These are phyloP conservation scores for Penicillium nucicola DNA, from an alignment of 495 filamentous ascomycete genomes.

Conservation along the genomic window DNA sequence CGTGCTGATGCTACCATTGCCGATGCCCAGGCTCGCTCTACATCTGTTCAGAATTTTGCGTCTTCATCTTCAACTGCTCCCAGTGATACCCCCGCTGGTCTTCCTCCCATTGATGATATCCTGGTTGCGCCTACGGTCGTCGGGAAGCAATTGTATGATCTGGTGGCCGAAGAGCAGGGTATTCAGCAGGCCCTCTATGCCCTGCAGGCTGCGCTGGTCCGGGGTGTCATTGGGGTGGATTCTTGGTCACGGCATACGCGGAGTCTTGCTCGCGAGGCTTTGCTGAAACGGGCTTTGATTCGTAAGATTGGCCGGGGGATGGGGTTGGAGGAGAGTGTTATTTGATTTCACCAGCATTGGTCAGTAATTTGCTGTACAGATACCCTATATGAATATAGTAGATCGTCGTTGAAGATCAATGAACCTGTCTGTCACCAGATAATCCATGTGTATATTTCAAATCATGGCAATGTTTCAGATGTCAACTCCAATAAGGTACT, in stretches of 20 bases:
- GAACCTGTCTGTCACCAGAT: no score
- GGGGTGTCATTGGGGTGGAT: conserved; percentile 72
- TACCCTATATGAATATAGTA: conserved; percentile 8
- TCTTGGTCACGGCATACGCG: conserved; percentile 83
- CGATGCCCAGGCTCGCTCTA: conserved; percentile 48
- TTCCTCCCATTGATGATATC: conserved; percentile 78
- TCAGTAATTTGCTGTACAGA: conserved; percentile 2
- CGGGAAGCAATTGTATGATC: conserved; percentile 83
- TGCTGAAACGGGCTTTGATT: conserved; percentile 82
- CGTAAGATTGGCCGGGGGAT: conserved; percentile 86
- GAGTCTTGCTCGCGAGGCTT: conserved; percentile 81
- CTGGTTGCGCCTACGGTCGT: conserved; percentile 93
- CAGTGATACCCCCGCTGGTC: conserved; percentile 27
- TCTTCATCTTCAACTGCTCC: conserved; percentile 8
- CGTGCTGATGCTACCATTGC: conserved; percentile 79
- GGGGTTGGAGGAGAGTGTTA: conserved; percentile 52
- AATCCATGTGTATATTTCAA: no score
- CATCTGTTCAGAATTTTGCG: conserved; percentile 34
- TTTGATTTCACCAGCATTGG: not conserved
- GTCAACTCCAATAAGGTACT: no score
- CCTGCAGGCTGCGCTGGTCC: conserved; percentile 76
- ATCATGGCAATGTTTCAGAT: no score
- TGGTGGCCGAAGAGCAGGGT: conserved; percentile 80
- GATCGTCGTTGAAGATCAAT: no score
- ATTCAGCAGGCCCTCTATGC: conserved; percentile 83